Evolutionary conservation across 2,329 filamentous ascomycete genomes (phyloP), one percentile per base, ranked within the genome.

Genomic region (Ustilaginoidea virens): DNA sequence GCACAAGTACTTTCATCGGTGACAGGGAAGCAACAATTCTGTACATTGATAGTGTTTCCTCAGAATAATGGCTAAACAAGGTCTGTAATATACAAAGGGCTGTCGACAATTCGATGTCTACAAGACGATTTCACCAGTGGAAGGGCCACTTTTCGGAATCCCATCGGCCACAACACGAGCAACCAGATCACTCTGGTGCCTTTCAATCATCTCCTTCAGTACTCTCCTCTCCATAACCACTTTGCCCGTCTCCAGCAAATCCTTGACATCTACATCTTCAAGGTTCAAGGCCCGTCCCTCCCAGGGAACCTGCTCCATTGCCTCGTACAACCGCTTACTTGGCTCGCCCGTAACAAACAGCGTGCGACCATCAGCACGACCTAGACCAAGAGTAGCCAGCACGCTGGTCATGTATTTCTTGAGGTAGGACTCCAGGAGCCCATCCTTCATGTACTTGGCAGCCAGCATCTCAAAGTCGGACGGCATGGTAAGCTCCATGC

Each of bases 231-330:
- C 90, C 44, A 98, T 73, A 35, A 98, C 74, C 35, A 98, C 61
- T 45, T 85, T 74, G 30, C 80, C 80, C 30, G 77, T 74, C 60
- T 90, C 81, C 40, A 98, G 58, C 38, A 98, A 55, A 51, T 96
- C 81, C 68, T 96, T 98, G 37, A 98, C 83, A 55, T 96, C 90
- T 20, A 98, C 82, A 37, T 92, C 79, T n/a, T 66, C 60, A 34
- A 77, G 61, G 33, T 70, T 66, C 41, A 85, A 59, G 7, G 77
- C 76, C 32, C 73, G 69, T 13, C 80, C 82, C 36, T 85, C 68
- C 44, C 69, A 59, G 7, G 66, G 69, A 36, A 76, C 55, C 34
- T 69, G 58, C 29, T 68, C 64, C 47, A 93, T 61, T 19, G 76
- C 74, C 21, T 63, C 63, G 40, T 74, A 77, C 27, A 94, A 58